Evolutionary conservation across 441 rosid species (phyloP).

Genomic region (Erysimum cheiri): DNA sequence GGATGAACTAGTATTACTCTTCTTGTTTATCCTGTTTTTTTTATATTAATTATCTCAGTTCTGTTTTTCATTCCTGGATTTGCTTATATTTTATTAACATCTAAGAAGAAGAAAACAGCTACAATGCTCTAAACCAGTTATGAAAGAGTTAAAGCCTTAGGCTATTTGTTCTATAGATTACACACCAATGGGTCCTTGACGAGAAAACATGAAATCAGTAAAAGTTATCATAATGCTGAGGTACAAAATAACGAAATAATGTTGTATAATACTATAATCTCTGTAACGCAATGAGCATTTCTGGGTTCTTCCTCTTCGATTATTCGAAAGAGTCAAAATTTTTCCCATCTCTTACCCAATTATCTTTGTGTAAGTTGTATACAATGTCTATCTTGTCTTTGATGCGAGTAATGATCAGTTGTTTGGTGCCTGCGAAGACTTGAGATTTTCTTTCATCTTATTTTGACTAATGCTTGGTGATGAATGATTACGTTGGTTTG

Average conservation of each 20-base stretch:
- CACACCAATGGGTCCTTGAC: too few species aligned
- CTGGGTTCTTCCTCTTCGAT: too few species aligned
- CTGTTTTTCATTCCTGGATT: background rate
- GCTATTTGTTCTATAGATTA: too few species aligned
- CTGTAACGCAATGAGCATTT: too few species aligned
- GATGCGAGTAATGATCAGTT: background rate
- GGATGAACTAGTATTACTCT: slow-evolving; percentile 16
- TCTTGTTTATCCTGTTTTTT: slow-evolving; percentile 5
- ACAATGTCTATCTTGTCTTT: background rate
- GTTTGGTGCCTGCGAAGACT: background rate
- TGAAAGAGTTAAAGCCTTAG: too few species aligned
- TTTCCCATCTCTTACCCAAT: too few species aligned
- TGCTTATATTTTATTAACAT: background rate
- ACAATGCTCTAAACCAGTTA: background rate
- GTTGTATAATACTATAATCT: too few species aligned
- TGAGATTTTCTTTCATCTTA: background rate
- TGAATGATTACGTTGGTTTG: slow-evolving; percentile 8
- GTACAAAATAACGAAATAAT: too few species aligned
- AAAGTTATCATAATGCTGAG: too few species aligned
- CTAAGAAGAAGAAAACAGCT: background rate
- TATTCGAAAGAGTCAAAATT: too few species aligned
- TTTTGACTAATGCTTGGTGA: background rate
- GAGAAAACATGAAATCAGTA: too few species aligned
- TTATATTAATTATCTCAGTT: background rate
- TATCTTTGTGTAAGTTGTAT: too few species aligned